Base-by-base conservation (phyloP, 2,329 filamentous ascomycete genomes). In the Lomentospora prolificans region DNA sequence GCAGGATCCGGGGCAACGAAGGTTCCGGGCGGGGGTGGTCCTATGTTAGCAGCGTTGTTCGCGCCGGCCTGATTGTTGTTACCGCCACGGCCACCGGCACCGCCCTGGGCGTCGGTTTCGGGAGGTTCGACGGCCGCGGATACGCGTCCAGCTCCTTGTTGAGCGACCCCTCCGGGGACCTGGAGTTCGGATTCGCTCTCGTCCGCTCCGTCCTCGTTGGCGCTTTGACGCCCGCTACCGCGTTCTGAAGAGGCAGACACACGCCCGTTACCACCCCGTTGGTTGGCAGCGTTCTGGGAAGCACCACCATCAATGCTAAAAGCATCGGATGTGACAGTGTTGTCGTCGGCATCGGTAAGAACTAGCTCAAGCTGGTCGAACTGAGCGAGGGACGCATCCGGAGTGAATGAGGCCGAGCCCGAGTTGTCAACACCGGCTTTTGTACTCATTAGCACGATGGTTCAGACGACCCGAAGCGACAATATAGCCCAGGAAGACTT, bases 341-440 rank as follows among this genome's bases (percentile, higher is more conserved):
- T 56, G 27, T 51, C 30, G 7, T 57, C 50, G 48, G 55, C 19
- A 22, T 57, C 50, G 31, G 48, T 53, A 22, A 54, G n/a, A 14
- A 28, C 30, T 6, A 53, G 28, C 4, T 50, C 31, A 17, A 57
- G 52, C 36, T 44, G 25, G n/a, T 53, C 44, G 25, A 39, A 24
- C 9, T 51, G 31, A 28, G 24, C 55, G n/a, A 48, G 17, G 9
- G 50, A 30, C 10, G 22, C 22, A n/a, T 30, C 50, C 6, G 48
- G 55, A 17, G 55, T 52, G 27, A 56, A 52, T 4, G 48, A 10
- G 14, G 46, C 27, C 8, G 55, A 56, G 19, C 55, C 46, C 9
- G 55, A 39, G 55, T 56, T 56, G 31, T 56, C 46, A 48, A 56
- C 30, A 24, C 33, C 50, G n/a, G 50, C 55, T 56, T 19, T 12